Evolutionary conservation across 345 rosid species (phyloP), one percentile per base, ranked within the genome.

Genomic region (Melaleuca alternifolia): DNA sequence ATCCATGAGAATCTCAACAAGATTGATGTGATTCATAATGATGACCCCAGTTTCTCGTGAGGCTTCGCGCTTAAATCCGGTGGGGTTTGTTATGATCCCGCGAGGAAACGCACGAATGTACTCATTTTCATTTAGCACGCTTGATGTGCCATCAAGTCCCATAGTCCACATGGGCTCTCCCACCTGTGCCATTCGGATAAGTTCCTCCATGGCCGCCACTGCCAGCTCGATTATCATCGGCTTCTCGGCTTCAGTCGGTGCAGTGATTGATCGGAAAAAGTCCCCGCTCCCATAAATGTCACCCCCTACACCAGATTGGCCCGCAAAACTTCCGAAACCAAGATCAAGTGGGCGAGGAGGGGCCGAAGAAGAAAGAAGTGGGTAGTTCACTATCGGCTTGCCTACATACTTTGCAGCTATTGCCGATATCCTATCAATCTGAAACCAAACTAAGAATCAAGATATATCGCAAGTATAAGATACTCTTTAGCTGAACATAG

Each of bases 331-430:
- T 10, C 94, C 94, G 82, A 92, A 93, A 2, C 94, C 94, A 11
- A 94, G 96, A 16, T 97, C 99, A 30, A 95, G 90, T 10, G 95
- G 95, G 54, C 98, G 95, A 24, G 96, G 89, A 51, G 93, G 87
- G 76, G 92, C 85, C 3, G 99, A 92, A 21, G 94, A 84, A 48
- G 99, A 91, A 65, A 94, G 89, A 13, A 94, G 93, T 75, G 98
- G 97, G 85, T 91, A 95, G 94, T 87, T 97, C 89, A 89, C 90
- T 88, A 94, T 92, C 1, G 98, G 97, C 93, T 97, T 97, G 85
- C 99, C 99, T 8, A 96, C 99, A 84, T 96, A 97, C 89, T 95
- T 96, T 2, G 99, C 99, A 57, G 99, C 99, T 46, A 97, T 97
- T 14, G 96, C 93, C 2, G 99, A 96, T 59, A 97, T 95, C 5